Evolutionary conservation across 1,139 yeast species (phyloP), one percentile per base, ranked within the genome.

Genomic region (Ogataea hybrid): DNA sequence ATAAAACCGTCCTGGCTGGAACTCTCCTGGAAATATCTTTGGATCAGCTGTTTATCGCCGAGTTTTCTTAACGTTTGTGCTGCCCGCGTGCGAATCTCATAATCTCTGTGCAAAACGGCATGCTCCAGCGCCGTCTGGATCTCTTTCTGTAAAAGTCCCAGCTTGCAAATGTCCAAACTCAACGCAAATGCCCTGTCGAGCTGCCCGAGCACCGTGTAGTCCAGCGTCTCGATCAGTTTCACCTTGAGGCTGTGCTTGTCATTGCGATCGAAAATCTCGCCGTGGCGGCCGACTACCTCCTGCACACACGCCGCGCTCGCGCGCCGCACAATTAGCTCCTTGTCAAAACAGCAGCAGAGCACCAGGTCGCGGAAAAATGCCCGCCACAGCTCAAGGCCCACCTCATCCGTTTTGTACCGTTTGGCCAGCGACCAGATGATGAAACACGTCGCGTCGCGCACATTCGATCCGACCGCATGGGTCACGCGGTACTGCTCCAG

Each of bases 301-400:
- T 90, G 97, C 4, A 88, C 57, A 0, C 95, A 94, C 0, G 97
- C 96, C 10, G 88, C 70, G 0, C 90, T 84, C 25, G 97, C 92
- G 44, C 95, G 70, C 44, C 96, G 69, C 11, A 89, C 76, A 43
- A 81, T 71, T 22, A 87, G 68, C 42, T 89, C 96, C 20, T 72
- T 65, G 58, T 90, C 97, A 56, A 83, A 82, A 35, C 86, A 70
- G 11, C 81, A 65, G 1, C 79, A 71, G 14, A 70, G 61, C 2
- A 85, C 57, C 21, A 87, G 58, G 46, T 73, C 75, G 11, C 63
- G 50, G 32, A 81, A 69, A 1, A 70, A 40, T 0, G 35, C 34
- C 2, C 47, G 47, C 38, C 59, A 43, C 30, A 65, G 41, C 4
- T 28, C 39, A 1, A 52, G 40, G 6, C 54, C 47, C 8, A 65